Conservation (phyloP, 1,284 basidiomycete species). For the Rhodotorula mucilaginosa region DNA sequence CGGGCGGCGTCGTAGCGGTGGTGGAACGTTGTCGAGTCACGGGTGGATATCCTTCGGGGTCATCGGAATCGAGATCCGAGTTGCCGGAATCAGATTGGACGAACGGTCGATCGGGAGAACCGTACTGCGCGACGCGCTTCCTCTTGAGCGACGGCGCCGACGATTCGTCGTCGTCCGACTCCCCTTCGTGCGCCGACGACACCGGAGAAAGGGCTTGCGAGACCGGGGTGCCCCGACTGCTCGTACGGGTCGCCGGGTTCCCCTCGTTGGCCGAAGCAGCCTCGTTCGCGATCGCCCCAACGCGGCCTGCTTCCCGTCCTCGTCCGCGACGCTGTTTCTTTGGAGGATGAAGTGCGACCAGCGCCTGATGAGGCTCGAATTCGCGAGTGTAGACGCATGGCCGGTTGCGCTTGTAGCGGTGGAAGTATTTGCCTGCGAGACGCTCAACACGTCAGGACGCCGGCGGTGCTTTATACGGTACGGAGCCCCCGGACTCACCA, state of each 20-base stretch:
- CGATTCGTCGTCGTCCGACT: slow-evolving; percentile 18
- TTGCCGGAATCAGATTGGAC: slow-evolving; percentile 27
- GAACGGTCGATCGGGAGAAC: slow-evolving; percentile 36
- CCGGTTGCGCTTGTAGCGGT: slow-evolving; percentile 68
- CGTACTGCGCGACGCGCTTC: slow-evolving; percentile 9
- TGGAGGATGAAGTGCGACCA: not conserved
- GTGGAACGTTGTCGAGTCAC: not conserved
- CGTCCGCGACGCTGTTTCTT: not conserved
- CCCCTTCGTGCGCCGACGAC: slow-evolving; percentile 1
- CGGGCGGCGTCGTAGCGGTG: too few relatives aligned
- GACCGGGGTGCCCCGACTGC: not conserved
- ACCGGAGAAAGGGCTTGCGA: slow-evolving; percentile 19
- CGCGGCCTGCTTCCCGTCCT: not conserved
- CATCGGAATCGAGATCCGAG: slow-evolving; percentile 8
- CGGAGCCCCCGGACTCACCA: slow-evolving; percentile 58
- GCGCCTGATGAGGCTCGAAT: slow-evolving; percentile 28
- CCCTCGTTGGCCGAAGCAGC: not conserved
- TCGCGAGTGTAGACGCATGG: slow-evolving; percentile 69
- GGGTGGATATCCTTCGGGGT: not conserved
- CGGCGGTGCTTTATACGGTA: too few relatives aligned
- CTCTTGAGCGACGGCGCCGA: slow-evolving; percentile 3
- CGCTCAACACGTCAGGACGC: too few relatives aligned
- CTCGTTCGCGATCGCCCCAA: not conserved
- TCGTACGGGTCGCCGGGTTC: not conserved
- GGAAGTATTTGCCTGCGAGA: slow-evolving; percentile 73